Evolutionary conservation across 1,284 basidiomycete genomes (phyloP), one percentile per base, ranked within the genome.

Genomic region (Acaromyces ingoldii): DNA sequence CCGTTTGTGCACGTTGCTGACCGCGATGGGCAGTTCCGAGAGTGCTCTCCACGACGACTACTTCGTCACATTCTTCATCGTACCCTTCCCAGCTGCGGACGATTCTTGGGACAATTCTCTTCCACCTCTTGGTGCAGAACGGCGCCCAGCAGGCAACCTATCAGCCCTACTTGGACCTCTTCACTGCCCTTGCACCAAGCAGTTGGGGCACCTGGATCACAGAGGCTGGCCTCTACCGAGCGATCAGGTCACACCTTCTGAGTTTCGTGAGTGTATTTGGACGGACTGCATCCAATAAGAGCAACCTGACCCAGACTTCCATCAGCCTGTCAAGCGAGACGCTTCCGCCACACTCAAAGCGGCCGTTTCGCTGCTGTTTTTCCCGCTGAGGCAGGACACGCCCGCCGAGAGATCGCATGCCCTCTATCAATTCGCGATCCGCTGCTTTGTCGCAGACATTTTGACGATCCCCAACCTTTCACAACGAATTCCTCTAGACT

Each of bases 381-480:
- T 19, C 21, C 13, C 39, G 10, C 22, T 48, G 19, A 19, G 28
- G 10, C n/a, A 39, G 24, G 6, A 11, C 24, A 39, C 26, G 19
- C 34, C 39, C 13, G 17, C 34, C 9, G 22, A n/a, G 19, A 25
- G 45, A n/a, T 48, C 45, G 33, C 21, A 21, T 26, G 24, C n/a
- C 22, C 15, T 24, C 60, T 1, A 24, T 59, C 10, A 47, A 51
- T 39, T 54, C 53, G n/a, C 22, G 4, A 13, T 45, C 34, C 13
- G 13, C 26, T n/a, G 15, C 9, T 67, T 66, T 30, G 56, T 57
- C 15, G 26, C 36, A n/a, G 28, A 58, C 11, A 50, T 68, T 2
- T 46, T 67, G 43, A 58, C 64, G 6, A 58, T 67, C 7, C 64
- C 66, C 2, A 29, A 50, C 19, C 51, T 69, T 3, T 53, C 63